Percentiles rank a stretch among this genome's conserved stretches.
Evolutionary conservation across 208 protist species (phyloP).

Genomic region (Balamuthia mandrillaris): DNA sequence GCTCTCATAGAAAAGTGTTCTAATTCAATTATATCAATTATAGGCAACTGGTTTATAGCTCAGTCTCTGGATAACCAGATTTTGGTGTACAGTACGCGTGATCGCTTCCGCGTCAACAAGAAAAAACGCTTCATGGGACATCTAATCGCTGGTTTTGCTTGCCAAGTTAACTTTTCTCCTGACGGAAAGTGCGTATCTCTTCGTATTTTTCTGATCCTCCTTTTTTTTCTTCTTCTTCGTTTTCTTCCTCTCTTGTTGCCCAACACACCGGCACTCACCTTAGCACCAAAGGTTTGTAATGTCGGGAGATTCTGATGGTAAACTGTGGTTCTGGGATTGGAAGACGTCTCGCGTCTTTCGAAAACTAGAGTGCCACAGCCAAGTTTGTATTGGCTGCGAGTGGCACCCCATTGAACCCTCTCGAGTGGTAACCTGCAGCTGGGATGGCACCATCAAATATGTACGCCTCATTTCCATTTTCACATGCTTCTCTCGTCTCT

Average conservation of each 20-base stretch:
- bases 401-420: constrained; percentile 90
- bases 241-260: too few species aligned
- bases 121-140: constrained; percentile 88
- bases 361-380: constrained; percentile 55
- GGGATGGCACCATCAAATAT: constrained; percentile 86
- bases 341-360: constrained; percentile 71
- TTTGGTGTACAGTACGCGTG: constrained; percentile 79
- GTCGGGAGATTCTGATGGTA: constrained; percentile 82
- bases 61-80: constrained; percentile 94
- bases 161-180: constrained; percentile 77
- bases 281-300: constrained; percentile 1
- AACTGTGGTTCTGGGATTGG: constrained; percentile 92
- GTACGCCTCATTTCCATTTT: too few species aligned
- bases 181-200: constrained; percentile 79
- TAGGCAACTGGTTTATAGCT: constrained; percentile 73
- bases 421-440: constrained; percentile 83
- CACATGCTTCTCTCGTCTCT: too few species aligned
- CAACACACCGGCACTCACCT: background rate
- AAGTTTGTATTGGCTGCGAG: constrained; percentile 77
- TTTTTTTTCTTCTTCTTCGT: too few species aligned
- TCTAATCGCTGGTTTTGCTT: constrained; percentile 87
- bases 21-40: background rate
- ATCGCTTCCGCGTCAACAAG: constrained; percentile 78
- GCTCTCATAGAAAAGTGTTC: too few species aligned
- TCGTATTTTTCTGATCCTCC: constrained; percentile 56